phyloP scores from a whole-genome alignment of 179 eudicot species.

The Silene noctiflora region DNA sequence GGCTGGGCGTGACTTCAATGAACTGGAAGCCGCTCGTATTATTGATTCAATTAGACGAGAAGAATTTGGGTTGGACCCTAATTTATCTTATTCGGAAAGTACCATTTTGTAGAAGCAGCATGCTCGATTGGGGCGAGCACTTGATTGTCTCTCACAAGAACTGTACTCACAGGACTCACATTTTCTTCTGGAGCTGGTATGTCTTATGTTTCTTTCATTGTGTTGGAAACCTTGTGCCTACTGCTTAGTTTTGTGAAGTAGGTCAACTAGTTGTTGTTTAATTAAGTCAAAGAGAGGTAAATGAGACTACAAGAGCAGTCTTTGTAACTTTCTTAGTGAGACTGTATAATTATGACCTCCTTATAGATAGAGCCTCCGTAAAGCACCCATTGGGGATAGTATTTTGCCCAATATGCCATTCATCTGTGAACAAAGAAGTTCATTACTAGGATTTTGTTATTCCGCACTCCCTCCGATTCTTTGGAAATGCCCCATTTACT shows the following conservation, averaged over 20 bases:
- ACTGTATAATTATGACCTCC: too few species aligned
- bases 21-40: constrained; percentile 40
- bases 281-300: too few species aligned
- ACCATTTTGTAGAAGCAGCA: constrained; percentile 68
- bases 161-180: constrained; percentile 88
- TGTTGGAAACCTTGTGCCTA: too few species aligned
- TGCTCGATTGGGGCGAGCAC: constrained; percentile 90
- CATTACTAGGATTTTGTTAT: neutral
- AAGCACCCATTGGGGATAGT: too few species aligned
- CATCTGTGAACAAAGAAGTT: neutral
- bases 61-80: constrained; percentile 70
- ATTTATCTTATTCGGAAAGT: constrained; percentile 46
- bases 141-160: constrained; percentile 83
- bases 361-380: too few species aligned
- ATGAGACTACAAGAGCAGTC: too few species aligned
- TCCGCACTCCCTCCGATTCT: too few species aligned
- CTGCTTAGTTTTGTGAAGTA: too few species aligned
- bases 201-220: constrained; percentile 16
- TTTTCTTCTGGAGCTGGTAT: constrained; percentile 85
- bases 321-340: too few species aligned
- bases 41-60: constrained; percentile 74
- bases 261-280: too few species aligned
- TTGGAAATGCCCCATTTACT: too few species aligned
- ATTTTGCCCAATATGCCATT: too few species aligned
- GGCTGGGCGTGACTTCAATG: constrained; percentile 12